Evolutionary conservation across 73 alveolate species (phyloP).

Genomic region (Tetrahymena elliotti): DNA sequence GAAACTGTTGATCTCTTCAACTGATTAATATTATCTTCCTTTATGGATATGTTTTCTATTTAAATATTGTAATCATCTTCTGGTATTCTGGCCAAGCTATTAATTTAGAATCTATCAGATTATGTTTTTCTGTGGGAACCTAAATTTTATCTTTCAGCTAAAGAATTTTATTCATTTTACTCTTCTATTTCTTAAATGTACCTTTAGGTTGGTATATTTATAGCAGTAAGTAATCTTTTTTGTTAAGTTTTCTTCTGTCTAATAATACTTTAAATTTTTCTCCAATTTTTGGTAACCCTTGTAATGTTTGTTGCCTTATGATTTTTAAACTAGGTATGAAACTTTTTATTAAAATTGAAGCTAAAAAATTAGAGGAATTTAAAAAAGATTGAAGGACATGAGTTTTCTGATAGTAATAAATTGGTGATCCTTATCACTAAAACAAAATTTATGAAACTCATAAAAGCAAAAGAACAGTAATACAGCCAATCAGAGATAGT

Average conservation of each 20-base stretch:
- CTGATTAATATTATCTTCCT: not conserved
- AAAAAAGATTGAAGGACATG: not conserved
- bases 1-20: not conserved
- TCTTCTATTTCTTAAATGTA: not conserved
- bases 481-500: not conserved
- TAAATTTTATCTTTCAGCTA: not conserved
- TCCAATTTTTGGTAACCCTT: not conserved
- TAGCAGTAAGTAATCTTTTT: not conserved
- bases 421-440: not conserved
- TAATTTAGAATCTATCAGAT: not conserved
- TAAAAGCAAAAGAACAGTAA: not conserved
- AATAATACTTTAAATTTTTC: not conserved
- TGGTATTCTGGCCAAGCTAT: not conserved
- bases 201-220: not conserved
- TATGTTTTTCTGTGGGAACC: not conserved
- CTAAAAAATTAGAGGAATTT: not conserved
- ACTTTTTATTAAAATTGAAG: not conserved
- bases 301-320: not conserved
- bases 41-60: not conserved
- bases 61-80: not conserved
- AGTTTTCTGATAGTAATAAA: not conserved
- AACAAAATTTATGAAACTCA: too few relatives aligned
- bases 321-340: not conserved
- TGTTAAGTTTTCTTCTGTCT: not conserved
- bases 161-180: not conserved